A percentile compares a stretch with the other conserved stretches of the same genome.
Conservation (phyloP, 2,329 filamentous ascomycete species). For the Talaromyces sp. region DNA sequence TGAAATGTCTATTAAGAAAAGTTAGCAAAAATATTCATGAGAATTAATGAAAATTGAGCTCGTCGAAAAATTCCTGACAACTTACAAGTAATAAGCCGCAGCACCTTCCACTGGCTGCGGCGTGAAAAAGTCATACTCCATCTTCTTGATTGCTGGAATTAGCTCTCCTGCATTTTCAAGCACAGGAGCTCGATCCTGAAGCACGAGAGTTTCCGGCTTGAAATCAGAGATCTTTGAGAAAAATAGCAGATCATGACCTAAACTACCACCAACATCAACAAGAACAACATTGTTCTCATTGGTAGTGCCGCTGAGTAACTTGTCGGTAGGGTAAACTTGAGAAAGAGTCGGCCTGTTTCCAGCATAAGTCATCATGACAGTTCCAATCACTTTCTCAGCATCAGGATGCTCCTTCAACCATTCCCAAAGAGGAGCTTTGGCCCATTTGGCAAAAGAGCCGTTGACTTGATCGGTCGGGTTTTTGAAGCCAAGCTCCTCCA, state of each 20-base stretch:
- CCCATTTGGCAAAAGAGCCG: slow-evolving; percentile 10
- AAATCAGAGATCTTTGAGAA: slow-evolving; percentile 38
- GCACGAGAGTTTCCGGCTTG: slow-evolving; percentile 42
- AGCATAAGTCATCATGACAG: slow-evolving; percentile 15
- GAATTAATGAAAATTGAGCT: background rate
- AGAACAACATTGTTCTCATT: slow-evolving; percentile 10
- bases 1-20: slow-evolving; percentile 27
- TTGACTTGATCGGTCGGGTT: slow-evolving; percentile 12
- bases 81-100: slow-evolving; percentile 15
- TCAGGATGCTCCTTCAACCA: slow-evolving; percentile 11
- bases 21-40: background rate
- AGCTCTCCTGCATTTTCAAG: slow-evolving; percentile 25
- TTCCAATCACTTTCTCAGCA: slow-evolving; percentile 10
- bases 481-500: slow-evolving; percentile 3
- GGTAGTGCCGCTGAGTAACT: background rate
- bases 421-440: slow-evolving; percentile 12
- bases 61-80: background rate
- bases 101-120: slow-evolving; percentile 48
- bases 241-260: slow-evolving; percentile 10
- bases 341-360: slow-evolving; percentile 9
- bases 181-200: slow-evolving; percentile 49
- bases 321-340: slow-evolving; percentile 5
- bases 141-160: slow-evolving; percentile 27
- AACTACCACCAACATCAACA: slow-evolving; percentile 26
- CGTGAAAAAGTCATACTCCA: slow-evolving; percentile 50